Evolutionary conservation across 2,329 filamentous ascomycete species (phyloP).

Genomic region (Xylaria polymorpha): DNA sequence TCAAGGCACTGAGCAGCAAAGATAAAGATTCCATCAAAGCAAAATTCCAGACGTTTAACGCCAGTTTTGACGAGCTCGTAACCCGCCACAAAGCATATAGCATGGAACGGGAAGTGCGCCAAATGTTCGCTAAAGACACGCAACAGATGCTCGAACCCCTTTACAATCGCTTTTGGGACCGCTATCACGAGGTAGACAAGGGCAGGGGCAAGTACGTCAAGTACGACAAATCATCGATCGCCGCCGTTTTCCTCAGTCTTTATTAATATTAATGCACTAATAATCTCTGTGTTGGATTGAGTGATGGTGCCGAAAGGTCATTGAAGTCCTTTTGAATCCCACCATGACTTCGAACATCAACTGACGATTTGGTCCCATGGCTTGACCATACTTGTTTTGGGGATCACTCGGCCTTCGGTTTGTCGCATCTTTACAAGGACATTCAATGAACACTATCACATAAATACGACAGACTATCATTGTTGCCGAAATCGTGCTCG

Average conservation of each 20-base stretch:
- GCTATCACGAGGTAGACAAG: constrained; percentile 97
- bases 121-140: constrained; percentile 83
- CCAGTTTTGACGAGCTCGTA: constrained; percentile 89
- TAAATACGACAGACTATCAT: background rate
- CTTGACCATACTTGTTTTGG: constrained; percentile 1
- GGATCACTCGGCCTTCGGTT: background rate
- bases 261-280: constrained; percentile 50
- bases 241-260: constrained; percentile 69
- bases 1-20: constrained; percentile 86
- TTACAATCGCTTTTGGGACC: constrained; percentile 95
- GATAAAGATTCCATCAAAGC: constrained; percentile 97
- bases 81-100: constrained; percentile 81
- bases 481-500: constrained; percentile 25
- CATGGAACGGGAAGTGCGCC: constrained; percentile 92
- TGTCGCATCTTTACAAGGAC: background rate
- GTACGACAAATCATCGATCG: constrained; percentile 88
- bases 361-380: background rate
- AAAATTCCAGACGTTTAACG: constrained; percentile 94
- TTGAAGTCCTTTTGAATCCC: background rate
- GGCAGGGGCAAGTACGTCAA: constrained; percentile 98
- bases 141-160: constrained; percentile 93
- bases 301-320: background rate
- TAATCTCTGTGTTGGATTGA: background rate
- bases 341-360: background rate
- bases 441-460: background rate